Evolutionary conservation across 2,329 filamentous ascomycete genomes (phyloP).

Genomic region (Blumeria hordei): DNA sequence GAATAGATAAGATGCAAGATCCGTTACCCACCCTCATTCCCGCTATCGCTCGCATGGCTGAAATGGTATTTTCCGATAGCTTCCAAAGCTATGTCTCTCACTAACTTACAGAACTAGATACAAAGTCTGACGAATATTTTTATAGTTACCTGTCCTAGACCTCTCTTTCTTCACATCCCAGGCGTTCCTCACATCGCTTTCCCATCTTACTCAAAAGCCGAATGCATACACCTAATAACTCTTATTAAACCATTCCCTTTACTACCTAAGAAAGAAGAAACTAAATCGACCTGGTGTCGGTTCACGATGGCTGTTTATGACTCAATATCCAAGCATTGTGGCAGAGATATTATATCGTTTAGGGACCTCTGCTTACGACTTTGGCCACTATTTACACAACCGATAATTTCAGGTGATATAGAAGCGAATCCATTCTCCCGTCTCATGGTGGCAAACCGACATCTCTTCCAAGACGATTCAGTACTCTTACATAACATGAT

Average conservation of each 20-base stretch:
- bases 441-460: conserved; percentile 46
- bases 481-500: conserved; percentile 41
- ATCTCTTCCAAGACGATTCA: conserved; percentile 49
- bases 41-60: conserved; percentile 61
- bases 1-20: conserved; percentile 65
- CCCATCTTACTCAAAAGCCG: conserved; percentile 56
- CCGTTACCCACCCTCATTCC: conserved; percentile 46
- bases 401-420: conserved; percentile 43
- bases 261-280: conserved; percentile 21
- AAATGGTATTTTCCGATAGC: conserved; percentile 35
- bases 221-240: conserved; percentile 58
- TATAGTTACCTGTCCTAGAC: conserved; percentile 47
- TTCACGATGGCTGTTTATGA: conserved; percentile 77
- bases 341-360: conserved; percentile 55
- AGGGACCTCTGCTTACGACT: conserved; percentile 43
- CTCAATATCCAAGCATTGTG: conserved; percentile 55
- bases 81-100: not conserved
- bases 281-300: conserved; percentile 48
- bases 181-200: conserved; percentile 62
- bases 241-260: conserved; percentile 22
- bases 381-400: conserved; percentile 67
- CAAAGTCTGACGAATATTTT: conserved; percentile 55
- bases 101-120: conserved; percentile 30
- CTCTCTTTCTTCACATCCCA: conserved; percentile 42
- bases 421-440: conserved; percentile 62